Evolutionary conservation across 169 alveolate species (phyloP).

Genomic region (Cryptosporidium sp.): DNA sequence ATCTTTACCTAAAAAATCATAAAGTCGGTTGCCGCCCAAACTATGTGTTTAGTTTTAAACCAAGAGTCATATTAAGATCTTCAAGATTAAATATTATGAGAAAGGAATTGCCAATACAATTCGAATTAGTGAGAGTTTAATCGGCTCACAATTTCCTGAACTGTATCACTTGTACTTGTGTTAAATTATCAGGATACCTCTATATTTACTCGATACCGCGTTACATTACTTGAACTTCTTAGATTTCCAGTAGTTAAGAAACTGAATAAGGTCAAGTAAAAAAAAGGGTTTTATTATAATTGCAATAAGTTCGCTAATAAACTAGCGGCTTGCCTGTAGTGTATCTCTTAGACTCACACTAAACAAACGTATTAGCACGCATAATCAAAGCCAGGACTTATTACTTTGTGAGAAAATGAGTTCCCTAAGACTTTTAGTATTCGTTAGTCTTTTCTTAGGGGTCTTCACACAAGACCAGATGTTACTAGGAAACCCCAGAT

Average conservation of each 20-base stretch:
- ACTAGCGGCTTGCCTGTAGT: not conserved
- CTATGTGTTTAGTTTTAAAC: no score
- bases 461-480: not conserved
- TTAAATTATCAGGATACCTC: no score
- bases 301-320: not conserved
- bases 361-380: no score
- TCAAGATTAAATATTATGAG: no score
- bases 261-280: not conserved
- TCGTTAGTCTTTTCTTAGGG: not conserved
- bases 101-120: no score
- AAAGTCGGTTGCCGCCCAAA: not conserved
- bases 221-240: not conserved
- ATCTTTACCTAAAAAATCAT: not conserved
- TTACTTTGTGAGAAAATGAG: not conserved
- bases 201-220: conserved; percentile 3
- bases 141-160: not conserved
- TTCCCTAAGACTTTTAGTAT: not conserved
- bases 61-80: no score
- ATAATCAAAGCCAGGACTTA: not conserved
- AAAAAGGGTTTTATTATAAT: not conserved
- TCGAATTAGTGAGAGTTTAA: no score
- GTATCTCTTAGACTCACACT: not conserved
- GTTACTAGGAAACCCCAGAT: not conserved
- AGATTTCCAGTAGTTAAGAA: not conserved
- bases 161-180: no score